Evolutionary conservation across 1,139 yeast genomes (phyloP), one percentile per base, ranked within the genome.

Genomic region (Kluyveromyces sp.): DNA sequence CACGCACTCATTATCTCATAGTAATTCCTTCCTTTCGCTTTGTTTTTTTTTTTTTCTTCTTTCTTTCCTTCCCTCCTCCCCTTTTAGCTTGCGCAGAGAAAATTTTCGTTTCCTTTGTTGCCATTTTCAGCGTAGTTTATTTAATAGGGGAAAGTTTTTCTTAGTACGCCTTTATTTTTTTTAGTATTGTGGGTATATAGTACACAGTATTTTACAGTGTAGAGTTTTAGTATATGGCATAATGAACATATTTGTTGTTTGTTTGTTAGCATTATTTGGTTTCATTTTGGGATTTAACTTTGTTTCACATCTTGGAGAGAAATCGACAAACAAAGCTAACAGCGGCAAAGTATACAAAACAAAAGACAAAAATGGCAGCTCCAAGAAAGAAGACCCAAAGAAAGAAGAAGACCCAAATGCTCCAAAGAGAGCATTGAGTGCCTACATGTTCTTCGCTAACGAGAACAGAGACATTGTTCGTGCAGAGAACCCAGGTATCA

Each of bases 381-480:
- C 62, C 63, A 50, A 63, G 63, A 60, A 63, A 66, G 63, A 63
- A 59, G 58, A 57, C 62, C 41, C 59, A 62, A 45, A 61, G 66
- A 55, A 64, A 62, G 57, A 63, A 62, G 66, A 64, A 58, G 97
- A 92, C 72, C 97, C 97, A 74, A 90, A 90, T 71, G 98, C 98
- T 56, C 98, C 98, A 69, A 92, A 92, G 87, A 84, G 97, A 72
- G 88, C 97, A 35, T 75, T 92, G 67, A 88, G 97, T 53, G 97
- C 97, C 48, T 92, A 92, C 81, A 90, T 92, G 97, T 90, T 86
- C 79, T 92, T 90, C 66, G 97, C 98, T 61, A 89, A 88, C 66
- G 97, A 89, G 65, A 85, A 86, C 79, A 89, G 97, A 76, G 97
- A 90, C 70, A 79, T 81, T 57, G 96, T 92, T 60, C 79, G 95